phyloP scores from a whole-genome alignment of 257 asterid genomes.

The Solanum bukasovii region DNA sequence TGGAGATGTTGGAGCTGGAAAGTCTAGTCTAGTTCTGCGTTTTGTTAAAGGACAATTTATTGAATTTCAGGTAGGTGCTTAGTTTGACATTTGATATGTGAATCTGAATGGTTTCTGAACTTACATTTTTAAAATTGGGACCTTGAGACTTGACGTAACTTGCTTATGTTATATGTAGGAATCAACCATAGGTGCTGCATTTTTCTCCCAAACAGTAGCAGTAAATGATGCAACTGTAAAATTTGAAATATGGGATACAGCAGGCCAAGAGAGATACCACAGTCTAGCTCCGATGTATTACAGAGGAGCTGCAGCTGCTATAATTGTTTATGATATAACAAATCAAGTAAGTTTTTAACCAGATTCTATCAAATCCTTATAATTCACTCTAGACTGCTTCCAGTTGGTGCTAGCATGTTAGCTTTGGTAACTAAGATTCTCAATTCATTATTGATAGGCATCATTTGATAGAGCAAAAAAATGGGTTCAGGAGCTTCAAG shows the following conservation, averaged over 20 bases:
- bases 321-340: constrained; percentile 70
- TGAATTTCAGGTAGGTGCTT: constrained; percentile 63
- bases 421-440: neutral
- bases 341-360: constrained; percentile 34
- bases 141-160: constrained; percentile 1
- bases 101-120: neutral
- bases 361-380: neutral
- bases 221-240: constrained; percentile 74
- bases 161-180: constrained; percentile 35
- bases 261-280: constrained; percentile 92
- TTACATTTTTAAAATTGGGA: neutral
- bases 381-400: neutral
- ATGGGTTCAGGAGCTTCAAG: constrained; percentile 90
- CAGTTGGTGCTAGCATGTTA: neutral
- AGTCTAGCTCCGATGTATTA: constrained; percentile 92
- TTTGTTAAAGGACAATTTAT: constrained; percentile 80
- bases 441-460: constrained; percentile 25
- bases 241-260: constrained; percentile 91
- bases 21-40: constrained; percentile 74
- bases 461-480: constrained; percentile 82
- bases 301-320: constrained; percentile 90
- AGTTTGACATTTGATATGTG: neutral
- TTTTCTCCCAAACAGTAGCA: constrained; percentile 79
- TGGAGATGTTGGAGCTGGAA: constrained; percentile 92
- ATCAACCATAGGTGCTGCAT: constrained; percentile 87